phyloP scores from a whole-genome alignment of 208 protist genomes.

The Trypanosoma lewisi region DNA sequence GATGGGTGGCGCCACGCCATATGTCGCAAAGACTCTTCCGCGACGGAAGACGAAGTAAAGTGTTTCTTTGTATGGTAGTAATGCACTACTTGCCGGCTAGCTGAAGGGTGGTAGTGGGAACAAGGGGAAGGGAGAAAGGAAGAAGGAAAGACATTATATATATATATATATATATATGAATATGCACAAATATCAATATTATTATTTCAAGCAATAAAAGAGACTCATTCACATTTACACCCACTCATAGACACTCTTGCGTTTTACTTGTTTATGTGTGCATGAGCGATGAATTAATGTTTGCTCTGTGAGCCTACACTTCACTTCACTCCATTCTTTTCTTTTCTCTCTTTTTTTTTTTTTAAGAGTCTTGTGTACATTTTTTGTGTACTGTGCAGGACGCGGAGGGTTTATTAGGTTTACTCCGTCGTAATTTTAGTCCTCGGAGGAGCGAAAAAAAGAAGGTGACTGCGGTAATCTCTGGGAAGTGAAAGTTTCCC shows the following conservation, averaged over 20 bases:
- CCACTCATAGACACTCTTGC: no score
- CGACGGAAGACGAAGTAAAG: constrained; percentile 63
- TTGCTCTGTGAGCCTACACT: not conserved
- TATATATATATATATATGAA: not conserved
- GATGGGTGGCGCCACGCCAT: constrained; percentile 77
- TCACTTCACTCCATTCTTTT: not conserved
- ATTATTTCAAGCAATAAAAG: no score
- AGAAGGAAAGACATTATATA: not conserved
- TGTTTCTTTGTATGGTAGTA: not conserved
- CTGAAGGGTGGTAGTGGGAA: not conserved
- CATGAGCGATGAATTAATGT: not conserved
- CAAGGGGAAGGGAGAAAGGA: not conserved
- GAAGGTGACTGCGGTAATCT: no score
- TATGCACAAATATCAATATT: no score
- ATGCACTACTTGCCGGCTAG: not conserved
- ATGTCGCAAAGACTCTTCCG: constrained; percentile 69
- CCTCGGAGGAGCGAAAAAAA: no score
- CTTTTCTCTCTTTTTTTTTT: constrained; percentile 9
- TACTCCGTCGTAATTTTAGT: no score
- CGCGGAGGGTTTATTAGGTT: no score
- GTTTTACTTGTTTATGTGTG: not conserved
- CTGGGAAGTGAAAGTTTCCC: no score
- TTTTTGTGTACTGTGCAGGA: no score
- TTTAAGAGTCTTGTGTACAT: no score
- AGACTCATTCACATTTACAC: no score